Evolutionary conservation across 768 basidiomycete genomes (phyloP).

Genomic region (Erythrobasidium yunnanense): DNA sequence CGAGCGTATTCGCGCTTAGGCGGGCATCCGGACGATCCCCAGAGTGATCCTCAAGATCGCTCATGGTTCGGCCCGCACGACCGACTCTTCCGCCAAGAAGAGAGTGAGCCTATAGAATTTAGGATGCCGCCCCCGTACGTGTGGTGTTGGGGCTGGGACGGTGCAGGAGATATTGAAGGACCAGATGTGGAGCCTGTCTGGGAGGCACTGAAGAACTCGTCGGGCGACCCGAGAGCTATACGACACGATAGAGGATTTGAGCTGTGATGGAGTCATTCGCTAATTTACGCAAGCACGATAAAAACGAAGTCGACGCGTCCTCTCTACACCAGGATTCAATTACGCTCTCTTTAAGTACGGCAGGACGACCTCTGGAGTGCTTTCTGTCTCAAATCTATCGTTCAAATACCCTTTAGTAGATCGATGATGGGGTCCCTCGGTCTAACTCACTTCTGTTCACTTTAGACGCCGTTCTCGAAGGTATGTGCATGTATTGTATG

Average conservation of each 20-base stretch:
- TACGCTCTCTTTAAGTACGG: too few species aligned
- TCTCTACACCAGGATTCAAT: too few species aligned
- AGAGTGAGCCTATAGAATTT: conserved; percentile 66
- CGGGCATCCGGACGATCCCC: conserved; percentile 90
- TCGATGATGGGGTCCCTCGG: too few species aligned
- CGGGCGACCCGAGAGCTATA: conserved; percentile 33
- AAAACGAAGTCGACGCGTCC: too few species aligned
- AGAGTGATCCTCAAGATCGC: conserved; percentile 94
- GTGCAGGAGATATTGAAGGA: conserved; percentile 92
- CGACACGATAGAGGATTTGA: conserved; percentile 34
- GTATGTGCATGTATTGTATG: too few species aligned
- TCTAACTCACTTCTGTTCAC: too few species aligned
- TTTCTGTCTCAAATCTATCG: too few species aligned
- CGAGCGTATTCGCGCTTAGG: conserved; percentile 87
- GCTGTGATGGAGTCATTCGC: conserved; percentile 11
- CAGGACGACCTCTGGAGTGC: too few species aligned
- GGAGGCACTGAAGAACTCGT: conserved; percentile 48
- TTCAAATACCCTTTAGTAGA: too few species aligned
- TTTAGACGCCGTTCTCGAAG: too few species aligned
- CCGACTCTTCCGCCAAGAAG: conserved; percentile 78
- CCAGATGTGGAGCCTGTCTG: conserved; percentile 97
- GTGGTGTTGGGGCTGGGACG: conserved; percentile 99
- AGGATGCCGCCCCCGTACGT: conserved; percentile 72
- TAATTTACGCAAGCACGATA: too few species aligned
- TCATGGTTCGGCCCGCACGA: conserved; percentile 97